Evolutionary conservation across 495 filamentous ascomycete species (phyloP).

Genomic region (Podospora pseudocomata): DNA sequence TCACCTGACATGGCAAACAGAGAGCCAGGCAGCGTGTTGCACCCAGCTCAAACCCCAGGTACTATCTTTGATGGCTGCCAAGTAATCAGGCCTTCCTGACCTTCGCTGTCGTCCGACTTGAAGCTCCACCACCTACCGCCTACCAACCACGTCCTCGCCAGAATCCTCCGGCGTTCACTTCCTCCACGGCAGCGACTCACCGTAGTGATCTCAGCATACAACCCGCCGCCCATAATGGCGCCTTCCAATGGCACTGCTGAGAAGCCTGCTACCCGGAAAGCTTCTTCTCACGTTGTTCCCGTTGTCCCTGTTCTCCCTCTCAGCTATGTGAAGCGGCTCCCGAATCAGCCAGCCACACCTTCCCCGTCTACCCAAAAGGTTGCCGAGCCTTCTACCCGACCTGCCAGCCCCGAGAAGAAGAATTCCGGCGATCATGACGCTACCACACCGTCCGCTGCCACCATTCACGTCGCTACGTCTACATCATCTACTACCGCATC

Average conservation of each 20-base stretch:
- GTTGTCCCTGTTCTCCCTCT: constrained; percentile 33
- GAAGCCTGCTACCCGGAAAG: constrained; percentile 20
- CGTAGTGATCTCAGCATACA: background rate
- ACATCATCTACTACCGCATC: background rate
- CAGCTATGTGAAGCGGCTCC: constrained; percentile 29
- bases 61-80: constrained; percentile 11
- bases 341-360: constrained; percentile 14
- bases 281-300: constrained; percentile 17
- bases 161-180: background rate
- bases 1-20: constrained; percentile 16
- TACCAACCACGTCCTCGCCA: background rate
- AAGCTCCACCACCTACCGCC: background rate
- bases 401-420: constrained; percentile 2
- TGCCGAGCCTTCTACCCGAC: constrained; percentile 7
- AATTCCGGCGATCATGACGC: background rate
- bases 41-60: constrained; percentile 20
- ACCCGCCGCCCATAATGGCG: constrained; percentile 24
- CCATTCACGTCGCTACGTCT: constrained; percentile 4
- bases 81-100: constrained; percentile 21
- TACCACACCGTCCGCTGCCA: constrained; percentile 11
- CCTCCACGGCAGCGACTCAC: background rate
- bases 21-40: constrained; percentile 22
- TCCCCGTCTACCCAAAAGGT: constrained; percentile 5
- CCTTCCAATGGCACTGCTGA: constrained; percentile 23
- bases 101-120: background rate